Conservation (phyloP, 164 flowering plant genomes). For the Chloranthus sessilifolius region DNA sequence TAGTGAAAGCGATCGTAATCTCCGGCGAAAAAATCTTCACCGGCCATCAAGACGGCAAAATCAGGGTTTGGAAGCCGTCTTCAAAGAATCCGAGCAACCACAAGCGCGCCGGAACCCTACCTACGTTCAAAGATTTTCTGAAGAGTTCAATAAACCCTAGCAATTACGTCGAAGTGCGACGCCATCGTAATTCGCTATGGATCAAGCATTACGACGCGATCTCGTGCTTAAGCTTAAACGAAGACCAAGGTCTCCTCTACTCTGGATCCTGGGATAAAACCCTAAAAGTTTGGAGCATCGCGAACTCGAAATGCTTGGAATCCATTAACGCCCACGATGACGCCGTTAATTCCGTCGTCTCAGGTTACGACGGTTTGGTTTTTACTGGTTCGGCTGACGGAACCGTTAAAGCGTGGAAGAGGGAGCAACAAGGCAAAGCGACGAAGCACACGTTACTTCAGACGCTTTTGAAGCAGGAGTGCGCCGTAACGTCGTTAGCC, state of each 20-base stretch:
- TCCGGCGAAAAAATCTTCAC: slow-evolving; percentile 69
- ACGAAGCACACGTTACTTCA: slow-evolving; percentile 39
- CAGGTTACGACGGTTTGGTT: slow-evolving; percentile 45
- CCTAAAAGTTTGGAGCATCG: slow-evolving; percentile 66
- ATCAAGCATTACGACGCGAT: slow-evolving; percentile 80
- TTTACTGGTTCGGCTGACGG: slow-evolving; percentile 91
- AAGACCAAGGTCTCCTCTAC: slow-evolving; percentile 56
- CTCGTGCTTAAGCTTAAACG: slow-evolving; percentile 63
- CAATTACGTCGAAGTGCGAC: slow-evolving; percentile 58
- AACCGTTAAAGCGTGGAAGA: slow-evolving; percentile 63
- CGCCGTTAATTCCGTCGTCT: slow-evolving; percentile 75
- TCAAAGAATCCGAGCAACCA: slow-evolving; percentile 40
- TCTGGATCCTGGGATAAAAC: slow-evolving; percentile 92
- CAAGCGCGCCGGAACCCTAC: slow-evolving; percentile 57
- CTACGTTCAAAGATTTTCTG: slow-evolving; percentile 53
- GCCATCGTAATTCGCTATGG: slow-evolving; percentile 53
- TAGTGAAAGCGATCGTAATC: slow-evolving; percentile 74
- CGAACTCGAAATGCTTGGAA: slow-evolving; percentile 71
- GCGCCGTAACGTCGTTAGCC: slow-evolving; percentile 73
- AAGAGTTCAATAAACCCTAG: slow-evolving; percentile 66
- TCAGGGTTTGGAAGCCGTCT: slow-evolving; percentile 68
- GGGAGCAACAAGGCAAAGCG: slow-evolving; percentile 43
- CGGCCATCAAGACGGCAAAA: slow-evolving; percentile 90
- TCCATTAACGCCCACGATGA: slow-evolving; percentile 77
- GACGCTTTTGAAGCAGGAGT: slow-evolving; percentile 56